A percentile compares a stretch with the other conserved stretches of the same genome.
phyloP scores from a whole-genome alignment of 768 basidiomycete genomes.

The Podaxis pistillaris region DNA sequence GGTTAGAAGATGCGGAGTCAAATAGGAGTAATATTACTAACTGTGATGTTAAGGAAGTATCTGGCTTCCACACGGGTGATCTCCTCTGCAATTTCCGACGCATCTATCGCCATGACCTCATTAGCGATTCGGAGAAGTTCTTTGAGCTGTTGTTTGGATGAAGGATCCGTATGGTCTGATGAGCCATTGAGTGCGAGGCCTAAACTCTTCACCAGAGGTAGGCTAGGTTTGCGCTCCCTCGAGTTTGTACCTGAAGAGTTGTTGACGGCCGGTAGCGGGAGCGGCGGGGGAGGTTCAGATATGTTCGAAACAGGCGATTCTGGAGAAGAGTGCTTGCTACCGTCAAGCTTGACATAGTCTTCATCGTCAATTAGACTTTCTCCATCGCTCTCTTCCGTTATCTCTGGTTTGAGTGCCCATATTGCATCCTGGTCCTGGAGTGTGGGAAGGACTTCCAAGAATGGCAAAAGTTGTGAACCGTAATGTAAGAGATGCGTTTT shows the following conservation, averaged over 20 bases:
- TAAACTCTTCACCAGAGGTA: conserved; percentile 53
- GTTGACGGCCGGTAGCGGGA: not conserved
- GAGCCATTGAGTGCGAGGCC: conserved; percentile 32
- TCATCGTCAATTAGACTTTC: conserved; percentile 55
- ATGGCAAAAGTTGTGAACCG: conserved; percentile 79
- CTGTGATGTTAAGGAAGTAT: conserved; percentile 76
- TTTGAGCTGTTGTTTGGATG: conserved; percentile 59
- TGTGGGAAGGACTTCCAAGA: conserved; percentile 63
- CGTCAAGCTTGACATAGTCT: conserved; percentile 35
- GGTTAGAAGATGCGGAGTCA: not conserved
- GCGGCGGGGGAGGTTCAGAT: not conserved
- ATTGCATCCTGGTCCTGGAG: conserved; percentile 66
- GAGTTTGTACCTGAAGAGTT: conserved; percentile 18
- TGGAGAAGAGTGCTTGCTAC: conserved; percentile 16
- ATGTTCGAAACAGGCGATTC: not conserved
- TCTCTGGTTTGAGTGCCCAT: conserved; percentile 74
- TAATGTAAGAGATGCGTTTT: conserved; percentile 85
- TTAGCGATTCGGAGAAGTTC: conserved; percentile 59
- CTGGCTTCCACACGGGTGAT: conserved; percentile 74
- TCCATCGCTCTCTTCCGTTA: conserved; percentile 64
- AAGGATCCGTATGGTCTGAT: conserved; percentile 34
- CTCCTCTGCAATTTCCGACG: conserved; percentile 77
- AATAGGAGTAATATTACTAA: conserved; percentile 30
- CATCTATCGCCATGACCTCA: conserved; percentile 54
- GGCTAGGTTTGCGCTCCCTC: conserved; percentile 68